These are phyloP conservation scores for Phytopythium helicoides DNA, from an alignment of 352 stramenopile species.

Conservation along the genomic window DNA sequence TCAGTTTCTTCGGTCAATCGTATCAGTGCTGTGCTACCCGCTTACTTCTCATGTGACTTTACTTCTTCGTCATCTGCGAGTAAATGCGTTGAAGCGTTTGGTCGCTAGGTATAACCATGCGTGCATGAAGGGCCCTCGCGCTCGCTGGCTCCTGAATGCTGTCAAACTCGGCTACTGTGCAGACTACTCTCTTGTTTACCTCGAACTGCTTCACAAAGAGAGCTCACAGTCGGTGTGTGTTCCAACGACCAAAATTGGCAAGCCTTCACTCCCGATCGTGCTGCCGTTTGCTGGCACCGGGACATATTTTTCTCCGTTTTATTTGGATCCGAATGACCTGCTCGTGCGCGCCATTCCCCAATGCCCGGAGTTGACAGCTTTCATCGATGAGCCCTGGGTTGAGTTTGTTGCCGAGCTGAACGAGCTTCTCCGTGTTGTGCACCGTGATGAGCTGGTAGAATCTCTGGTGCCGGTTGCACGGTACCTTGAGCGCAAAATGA, in stretches of 20 bases:
- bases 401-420: slow-evolving; percentile 79
- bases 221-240: slow-evolving; percentile 68
- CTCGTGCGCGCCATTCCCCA: slow-evolving; percentile 75
- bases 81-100: slow-evolving; percentile 77
- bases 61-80: slow-evolving; percentile 66
- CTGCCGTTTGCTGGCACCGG: slow-evolving; percentile 71
- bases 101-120: slow-evolving; percentile 78
- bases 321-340: slow-evolving; percentile 84
- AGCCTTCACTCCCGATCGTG: slow-evolving; percentile 61
- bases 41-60: slow-evolving; percentile 61
- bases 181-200: slow-evolving; percentile 80
- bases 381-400: slow-evolving; percentile 84
- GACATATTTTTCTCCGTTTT: slow-evolving; percentile 78
- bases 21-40: slow-evolving; percentile 67
- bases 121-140: slow-evolving; percentile 76
- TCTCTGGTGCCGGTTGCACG: slow-evolving; percentile 59
- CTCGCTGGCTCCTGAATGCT: slow-evolving; percentile 64
- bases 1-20: slow-evolving; percentile 55
- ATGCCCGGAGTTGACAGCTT: slow-evolving; percentile 56
- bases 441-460: slow-evolving; percentile 55
- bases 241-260: slow-evolving; percentile 67
- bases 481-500: slow-evolving; percentile 61
- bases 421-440: slow-evolving; percentile 22
- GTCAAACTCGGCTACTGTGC: slow-evolving; percentile 76
- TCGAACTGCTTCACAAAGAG: slow-evolving; percentile 77